A percentile compares a stretch with the other conserved stretches of the same genome.
Evolutionary conservation across 441 rosid species (phyloP).

Genomic region (Viola pubescens): DNA sequence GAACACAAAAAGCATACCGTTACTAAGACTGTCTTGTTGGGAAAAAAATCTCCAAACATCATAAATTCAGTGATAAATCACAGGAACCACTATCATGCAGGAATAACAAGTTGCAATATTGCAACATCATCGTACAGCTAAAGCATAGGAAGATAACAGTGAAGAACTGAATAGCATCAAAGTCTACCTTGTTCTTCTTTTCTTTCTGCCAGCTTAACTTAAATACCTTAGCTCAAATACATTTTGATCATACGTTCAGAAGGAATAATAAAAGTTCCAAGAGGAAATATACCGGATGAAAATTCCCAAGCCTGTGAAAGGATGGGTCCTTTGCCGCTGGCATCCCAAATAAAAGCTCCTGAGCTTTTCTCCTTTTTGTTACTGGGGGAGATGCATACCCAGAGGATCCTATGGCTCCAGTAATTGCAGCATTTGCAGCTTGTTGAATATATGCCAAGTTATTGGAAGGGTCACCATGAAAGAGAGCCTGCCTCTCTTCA

Average conservation of each 20-base stretch:
- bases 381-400: constrained; percentile 68
- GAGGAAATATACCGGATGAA: neutral
- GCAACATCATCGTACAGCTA: no score
- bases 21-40: constrained; percentile 10
- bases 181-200: no score
- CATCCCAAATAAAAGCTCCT: constrained; percentile 59
- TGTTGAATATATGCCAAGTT: constrained; percentile 66
- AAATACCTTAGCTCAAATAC: no score
- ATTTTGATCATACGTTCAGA: no score
- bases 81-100: constrained; percentile 1
- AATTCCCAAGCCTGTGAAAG: constrained; percentile 38
- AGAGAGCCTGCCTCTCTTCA: constrained; percentile 65
- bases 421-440: constrained; percentile 89
- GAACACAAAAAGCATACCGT: constrained; percentile 16
- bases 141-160: no score
- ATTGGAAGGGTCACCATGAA: constrained; percentile 60
- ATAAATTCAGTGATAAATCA: constrained; percentile 7
- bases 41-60: neutral
- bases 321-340: constrained; percentile 50
- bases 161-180: no score
- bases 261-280: no score
- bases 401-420: constrained; percentile 71
- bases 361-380: constrained; percentile 77
- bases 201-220: no score
- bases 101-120: no score